These are phyloP conservation scores for Rhodotorula paludigena DNA, from an alignment of 768 basidiomycete genomes.

Conservation along the genomic window DNA sequence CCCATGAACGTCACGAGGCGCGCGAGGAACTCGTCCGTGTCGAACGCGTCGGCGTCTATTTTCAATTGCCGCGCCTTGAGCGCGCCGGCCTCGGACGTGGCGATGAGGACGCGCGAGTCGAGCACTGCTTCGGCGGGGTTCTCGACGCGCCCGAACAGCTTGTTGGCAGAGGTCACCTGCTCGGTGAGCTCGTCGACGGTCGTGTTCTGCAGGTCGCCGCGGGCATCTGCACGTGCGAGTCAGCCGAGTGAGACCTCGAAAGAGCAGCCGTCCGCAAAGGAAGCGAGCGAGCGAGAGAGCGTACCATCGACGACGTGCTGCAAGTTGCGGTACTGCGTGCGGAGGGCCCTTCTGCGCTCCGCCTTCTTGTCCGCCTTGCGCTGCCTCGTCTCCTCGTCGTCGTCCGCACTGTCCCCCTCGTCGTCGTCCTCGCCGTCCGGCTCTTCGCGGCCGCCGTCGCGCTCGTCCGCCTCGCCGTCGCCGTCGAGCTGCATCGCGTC, in stretches of 20 bases:
- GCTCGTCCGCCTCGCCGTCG: constrained; percentile 3
- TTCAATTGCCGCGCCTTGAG: constrained; percentile 88
- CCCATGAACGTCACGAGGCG: constrained; percentile 60
- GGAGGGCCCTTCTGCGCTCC: constrained; percentile 17
- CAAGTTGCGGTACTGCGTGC: constrained; percentile 62
- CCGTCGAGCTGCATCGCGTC: not conserved
- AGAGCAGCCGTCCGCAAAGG: not conserved
- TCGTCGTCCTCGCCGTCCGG: constrained; percentile 3
- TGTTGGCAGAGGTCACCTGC: constrained; percentile 35
- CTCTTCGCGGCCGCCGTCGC: constrained; percentile 5
- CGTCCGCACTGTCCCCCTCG: not conserved
- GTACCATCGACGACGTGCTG: constrained; percentile 63
- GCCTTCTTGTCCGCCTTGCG: constrained; percentile 7
- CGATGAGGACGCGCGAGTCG: constrained; percentile 74
- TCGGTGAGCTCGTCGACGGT: constrained; percentile 31
- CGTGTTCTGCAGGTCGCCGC: constrained; percentile 39
- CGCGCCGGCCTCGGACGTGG: constrained; percentile 70
- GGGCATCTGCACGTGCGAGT: constrained; percentile 53
- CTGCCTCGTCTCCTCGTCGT: constrained; percentile 6
- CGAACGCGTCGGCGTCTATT: constrained; percentile 79
- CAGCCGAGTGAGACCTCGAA: not conserved
- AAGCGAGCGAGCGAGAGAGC: constrained; percentile 9
- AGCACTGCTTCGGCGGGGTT: constrained; percentile 82
- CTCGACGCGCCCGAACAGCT: constrained; percentile 55
- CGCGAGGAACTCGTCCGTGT: constrained; percentile 78